Conservation (phyloP, 148 eudicot genomes). For the Vaccinium macrocarpon region DNA sequence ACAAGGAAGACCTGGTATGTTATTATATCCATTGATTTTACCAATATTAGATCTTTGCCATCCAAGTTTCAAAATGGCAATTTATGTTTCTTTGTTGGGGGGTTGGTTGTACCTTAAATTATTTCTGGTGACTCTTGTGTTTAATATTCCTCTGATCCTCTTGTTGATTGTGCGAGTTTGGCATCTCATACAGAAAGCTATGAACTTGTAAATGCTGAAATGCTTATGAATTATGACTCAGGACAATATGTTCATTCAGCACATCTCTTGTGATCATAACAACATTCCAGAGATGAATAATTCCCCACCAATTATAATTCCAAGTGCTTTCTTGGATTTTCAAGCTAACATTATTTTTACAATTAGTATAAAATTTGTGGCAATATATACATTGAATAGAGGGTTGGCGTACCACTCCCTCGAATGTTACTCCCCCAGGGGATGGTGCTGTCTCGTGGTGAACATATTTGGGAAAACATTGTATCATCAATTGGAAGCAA, state of each 20-base stretch:
- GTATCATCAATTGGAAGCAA: too few relatives aligned
- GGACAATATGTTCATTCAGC: background rate
- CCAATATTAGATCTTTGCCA: background rate
- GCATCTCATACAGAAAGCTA: background rate
- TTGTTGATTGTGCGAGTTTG: background rate
- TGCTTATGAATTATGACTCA: background rate
- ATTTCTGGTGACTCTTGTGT: background rate
- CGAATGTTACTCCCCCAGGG: too few relatives aligned
- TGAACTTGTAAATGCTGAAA: background rate
- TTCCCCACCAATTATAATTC: background rate
- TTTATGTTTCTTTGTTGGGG: background rate
- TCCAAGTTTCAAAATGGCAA: background rate
- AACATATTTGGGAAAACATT: too few relatives aligned
- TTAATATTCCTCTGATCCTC: background rate
- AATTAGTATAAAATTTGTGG: too few relatives aligned
- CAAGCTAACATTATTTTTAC: background rate
- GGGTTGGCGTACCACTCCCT: too few relatives aligned
- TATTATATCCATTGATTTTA: background rate
- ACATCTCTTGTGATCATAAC: background rate
- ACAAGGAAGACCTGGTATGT: slow-evolving; percentile 77
- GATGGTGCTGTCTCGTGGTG: too few relatives aligned
- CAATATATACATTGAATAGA: too few relatives aligned
- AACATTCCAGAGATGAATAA: background rate
- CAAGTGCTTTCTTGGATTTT: background rate
- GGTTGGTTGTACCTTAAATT: background rate